Conservation (phyloP, 78 protist genomes). For the Dictyostelium brefeldianum region DNA sequence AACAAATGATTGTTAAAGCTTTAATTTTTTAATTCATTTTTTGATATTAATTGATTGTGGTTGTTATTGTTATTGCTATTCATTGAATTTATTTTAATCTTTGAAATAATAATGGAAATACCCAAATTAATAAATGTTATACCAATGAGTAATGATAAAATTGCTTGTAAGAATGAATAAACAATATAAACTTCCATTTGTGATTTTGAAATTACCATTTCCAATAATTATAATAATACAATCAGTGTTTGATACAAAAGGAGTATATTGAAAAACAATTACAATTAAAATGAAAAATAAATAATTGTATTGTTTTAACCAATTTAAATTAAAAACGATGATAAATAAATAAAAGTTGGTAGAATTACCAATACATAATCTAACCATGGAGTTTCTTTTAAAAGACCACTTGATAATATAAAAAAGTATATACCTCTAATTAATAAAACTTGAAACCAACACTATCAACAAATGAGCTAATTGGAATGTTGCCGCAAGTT, state of each 20-base stretch:
- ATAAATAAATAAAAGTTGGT: slow-evolving; percentile 53
- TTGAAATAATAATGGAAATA: background rate
- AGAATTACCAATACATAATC: slow-evolving; percentile 40
- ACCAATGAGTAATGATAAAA: slow-evolving; percentile 12
- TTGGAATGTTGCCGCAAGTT: background rate
- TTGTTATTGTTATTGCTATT: background rate
- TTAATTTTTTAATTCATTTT: background rate
- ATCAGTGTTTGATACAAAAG: background rate
- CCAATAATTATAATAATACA: background rate
- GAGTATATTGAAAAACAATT: slow-evolving; percentile 37
- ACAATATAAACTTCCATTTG: slow-evolving; percentile 5
- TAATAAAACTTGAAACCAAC: slow-evolving; percentile 8
- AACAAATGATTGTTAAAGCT: background rate
- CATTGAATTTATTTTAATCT: background rate
- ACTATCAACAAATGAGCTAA: slow-evolving; percentile 17
- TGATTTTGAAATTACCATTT: background rate
- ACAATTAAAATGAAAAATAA: slow-evolving; percentile 40
- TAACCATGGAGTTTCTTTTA: background rate
- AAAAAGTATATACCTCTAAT: slow-evolving; percentile 48
- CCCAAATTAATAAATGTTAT: slow-evolving; percentile 9
- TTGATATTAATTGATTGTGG: background rate
- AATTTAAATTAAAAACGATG: slow-evolving; percentile 24
- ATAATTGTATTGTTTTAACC: slow-evolving; percentile 1
- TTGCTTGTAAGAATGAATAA: slow-evolving; percentile 22
- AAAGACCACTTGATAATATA: slow-evolving; percentile 29